phyloP scores from a whole-genome alignment of 2,329 filamentous ascomycete genomes.

The Microsporum audouinii region DNA sequence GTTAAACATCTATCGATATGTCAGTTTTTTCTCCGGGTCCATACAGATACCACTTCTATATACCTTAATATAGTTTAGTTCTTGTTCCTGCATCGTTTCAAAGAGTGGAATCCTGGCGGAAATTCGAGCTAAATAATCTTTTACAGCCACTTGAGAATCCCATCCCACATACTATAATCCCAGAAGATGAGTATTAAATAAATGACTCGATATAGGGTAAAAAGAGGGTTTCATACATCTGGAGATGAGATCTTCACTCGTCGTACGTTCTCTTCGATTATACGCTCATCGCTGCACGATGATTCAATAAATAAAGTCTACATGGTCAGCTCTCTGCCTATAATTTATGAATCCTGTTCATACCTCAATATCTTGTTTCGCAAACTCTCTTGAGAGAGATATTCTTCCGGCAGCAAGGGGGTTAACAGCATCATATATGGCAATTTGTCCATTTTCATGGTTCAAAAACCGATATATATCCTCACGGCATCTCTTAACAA shows the following conservation, averaged over 20 bases:
- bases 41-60: background rate
- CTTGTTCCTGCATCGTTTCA: constrained; percentile 87
- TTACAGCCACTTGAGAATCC: constrained; percentile 82
- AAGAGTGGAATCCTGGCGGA: constrained; percentile 88
- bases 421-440: constrained; percentile 97
- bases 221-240: constrained; percentile 51
- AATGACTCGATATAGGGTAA: background rate
- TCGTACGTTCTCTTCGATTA: constrained; percentile 91
- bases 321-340: constrained; percentile 4
- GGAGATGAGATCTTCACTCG: constrained; percentile 97
- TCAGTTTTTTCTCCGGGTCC: background rate
- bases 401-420: constrained; percentile 70
- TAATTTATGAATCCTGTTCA: constrained; percentile 9
- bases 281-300: constrained; percentile 81
- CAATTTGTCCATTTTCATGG: constrained; percentile 94
- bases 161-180: constrained; percentile 65
- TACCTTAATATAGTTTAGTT: constrained; percentile 88
- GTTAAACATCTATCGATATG: constrained; percentile 67
- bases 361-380: constrained; percentile 91
- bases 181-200: constrained; percentile 1
- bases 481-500: constrained; percentile 90
- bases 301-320: constrained; percentile 95
- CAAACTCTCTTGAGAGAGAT: constrained; percentile 85
- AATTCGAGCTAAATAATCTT: constrained; percentile 82
- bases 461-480: constrained; percentile 96